Percentiles rank a stretch among this genome's conserved stretches.
phyloP scores from a whole-genome alignment of 2,329 filamentous ascomycete species.

The Pseudopyrenochaeta lycopersici region DNA sequence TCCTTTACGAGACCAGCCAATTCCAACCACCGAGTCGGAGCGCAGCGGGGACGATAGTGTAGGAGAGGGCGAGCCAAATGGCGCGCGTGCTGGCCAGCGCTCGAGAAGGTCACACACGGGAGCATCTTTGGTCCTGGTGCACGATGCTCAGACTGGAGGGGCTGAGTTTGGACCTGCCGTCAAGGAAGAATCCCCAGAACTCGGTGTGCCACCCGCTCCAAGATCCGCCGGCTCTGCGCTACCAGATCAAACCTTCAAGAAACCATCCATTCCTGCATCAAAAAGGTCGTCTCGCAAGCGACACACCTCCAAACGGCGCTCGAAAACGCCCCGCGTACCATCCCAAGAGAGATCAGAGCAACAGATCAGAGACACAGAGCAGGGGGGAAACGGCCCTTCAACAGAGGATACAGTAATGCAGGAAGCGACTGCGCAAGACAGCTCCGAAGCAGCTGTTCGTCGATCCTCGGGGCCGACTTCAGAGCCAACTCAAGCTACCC shows the following conservation, averaged over 20 bases:
- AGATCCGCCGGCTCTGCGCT: conserved; percentile 1
- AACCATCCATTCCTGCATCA: conserved; percentile 11
- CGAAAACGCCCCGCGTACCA: neutral
- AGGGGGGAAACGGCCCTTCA: neutral
- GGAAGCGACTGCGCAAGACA: neutral
- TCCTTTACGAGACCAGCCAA: conserved; percentile 32
- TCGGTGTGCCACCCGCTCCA: conserved; percentile 11
- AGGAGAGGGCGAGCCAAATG: neutral
- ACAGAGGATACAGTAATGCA: conserved; percentile 3
- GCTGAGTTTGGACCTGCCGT: conserved; percentile 23
- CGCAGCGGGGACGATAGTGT: conserved; percentile 19
- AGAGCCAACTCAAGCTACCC: conserved; percentile 2
- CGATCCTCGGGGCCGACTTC: conserved; percentile 14
- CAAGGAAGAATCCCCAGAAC: conserved; percentile 41
- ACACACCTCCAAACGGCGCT: neutral
- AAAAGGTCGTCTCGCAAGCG: neutral
- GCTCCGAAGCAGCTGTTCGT: conserved; percentile 5
- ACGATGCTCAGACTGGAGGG: conserved; percentile 26
- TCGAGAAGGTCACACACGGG: conserved; percentile 23
- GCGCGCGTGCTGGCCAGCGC: neutral
- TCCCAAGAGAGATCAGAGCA: neutral
- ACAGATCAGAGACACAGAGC: neutral
- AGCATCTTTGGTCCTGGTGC: conserved; percentile 26
- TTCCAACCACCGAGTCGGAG: conserved; percentile 37
- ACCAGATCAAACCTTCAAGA: conserved; percentile 9